These are phyloP conservation scores for Lachnellula suecica DNA, from an alignment of 2,329 filamentous ascomycete genomes.

Conservation along the genomic window DNA sequence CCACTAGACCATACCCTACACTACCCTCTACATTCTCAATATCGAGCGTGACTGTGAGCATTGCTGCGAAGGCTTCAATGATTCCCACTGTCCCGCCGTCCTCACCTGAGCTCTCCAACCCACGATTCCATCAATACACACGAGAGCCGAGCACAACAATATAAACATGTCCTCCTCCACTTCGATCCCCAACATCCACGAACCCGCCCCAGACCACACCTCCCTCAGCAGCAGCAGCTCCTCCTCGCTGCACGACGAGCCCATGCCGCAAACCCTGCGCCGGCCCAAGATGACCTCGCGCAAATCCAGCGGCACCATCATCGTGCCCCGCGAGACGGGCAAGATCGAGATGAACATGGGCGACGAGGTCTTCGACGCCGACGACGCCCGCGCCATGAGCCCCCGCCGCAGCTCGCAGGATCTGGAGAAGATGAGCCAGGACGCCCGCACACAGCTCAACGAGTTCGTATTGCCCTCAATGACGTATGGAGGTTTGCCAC, in stretches of 20 bases:
- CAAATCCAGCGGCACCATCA: slow-evolving; percentile 80
- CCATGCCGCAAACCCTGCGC: slow-evolving; percentile 6
- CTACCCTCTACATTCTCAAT: not conserved
- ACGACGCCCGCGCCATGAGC: slow-evolving; percentile 93
- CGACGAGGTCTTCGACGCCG: slow-evolving; percentile 67
- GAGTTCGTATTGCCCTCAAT: slow-evolving; percentile 43
- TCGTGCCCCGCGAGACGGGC: slow-evolving; percentile 74
- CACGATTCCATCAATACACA: not conserved
- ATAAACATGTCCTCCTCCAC: slow-evolving; percentile 1
- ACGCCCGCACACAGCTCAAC: slow-evolving; percentile 66
- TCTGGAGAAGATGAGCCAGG: slow-evolving; percentile 80
- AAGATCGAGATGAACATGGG: slow-evolving; percentile 72
- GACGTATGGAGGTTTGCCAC: too few species aligned
- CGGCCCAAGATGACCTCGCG: slow-evolving; percentile 70
- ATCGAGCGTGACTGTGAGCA: too few species aligned
- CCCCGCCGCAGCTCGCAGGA: slow-evolving; percentile 88
- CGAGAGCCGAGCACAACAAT: not conserved
- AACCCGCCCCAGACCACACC: not conserved
- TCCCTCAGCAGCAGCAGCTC: slow-evolving; percentile 6
- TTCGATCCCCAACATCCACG: not conserved
- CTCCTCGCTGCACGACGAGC: slow-evolving; percentile 15
- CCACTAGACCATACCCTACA: not conserved
- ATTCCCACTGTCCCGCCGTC: not conserved
- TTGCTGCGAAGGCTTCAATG: not conserved
- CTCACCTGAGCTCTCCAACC: not conserved